These are phyloP conservation scores for Lyophyllum decastes DNA, from an alignment of 768 basidiomycete species.

Conservation along the genomic window DNA sequence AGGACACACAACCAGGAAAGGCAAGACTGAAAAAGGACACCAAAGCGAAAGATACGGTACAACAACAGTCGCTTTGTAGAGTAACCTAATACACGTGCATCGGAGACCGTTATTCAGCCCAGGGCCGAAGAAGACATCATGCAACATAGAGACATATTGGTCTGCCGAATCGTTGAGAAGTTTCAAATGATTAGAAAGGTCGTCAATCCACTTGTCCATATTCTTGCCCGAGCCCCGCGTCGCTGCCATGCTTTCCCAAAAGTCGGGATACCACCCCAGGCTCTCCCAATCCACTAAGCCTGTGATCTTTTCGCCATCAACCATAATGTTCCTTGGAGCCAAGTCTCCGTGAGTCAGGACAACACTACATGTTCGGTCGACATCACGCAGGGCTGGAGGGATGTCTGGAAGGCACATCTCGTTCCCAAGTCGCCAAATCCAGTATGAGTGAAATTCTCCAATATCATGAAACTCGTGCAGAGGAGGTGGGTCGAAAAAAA, in stretches of 20 bases:
- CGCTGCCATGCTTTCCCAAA: slow-evolving; percentile 25
- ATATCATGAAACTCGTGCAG: neutral
- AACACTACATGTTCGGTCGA: neutral
- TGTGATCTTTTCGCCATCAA: slow-evolving; percentile 27
- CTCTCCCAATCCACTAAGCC: slow-evolving; percentile 36
- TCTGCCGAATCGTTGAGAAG: neutral
- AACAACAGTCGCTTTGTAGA: no score
- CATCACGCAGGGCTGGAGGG: neutral
- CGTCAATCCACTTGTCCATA: neutral
- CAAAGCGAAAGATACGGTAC: no score
- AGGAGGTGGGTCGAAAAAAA: neutral
- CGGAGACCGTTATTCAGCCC: neutral
- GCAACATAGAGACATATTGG: neutral
- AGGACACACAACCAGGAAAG: no score
- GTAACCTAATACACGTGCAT: no score
- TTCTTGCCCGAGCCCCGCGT: neutral
- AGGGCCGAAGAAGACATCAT: neutral
- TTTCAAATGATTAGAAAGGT: neutral
- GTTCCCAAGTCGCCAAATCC: neutral
- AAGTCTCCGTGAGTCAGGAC: slow-evolving; percentile 44
- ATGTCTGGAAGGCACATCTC: neutral
- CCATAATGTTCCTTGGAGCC: slow-evolving; percentile 40
- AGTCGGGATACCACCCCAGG: slow-evolving; percentile 33
- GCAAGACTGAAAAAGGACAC: no score
- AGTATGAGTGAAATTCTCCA: neutral